Evolutionary conservation across 2,329 filamentous ascomycete species (phyloP), one percentile per base, ranked within the genome.

Genomic region (Microsporum canis): DNA sequence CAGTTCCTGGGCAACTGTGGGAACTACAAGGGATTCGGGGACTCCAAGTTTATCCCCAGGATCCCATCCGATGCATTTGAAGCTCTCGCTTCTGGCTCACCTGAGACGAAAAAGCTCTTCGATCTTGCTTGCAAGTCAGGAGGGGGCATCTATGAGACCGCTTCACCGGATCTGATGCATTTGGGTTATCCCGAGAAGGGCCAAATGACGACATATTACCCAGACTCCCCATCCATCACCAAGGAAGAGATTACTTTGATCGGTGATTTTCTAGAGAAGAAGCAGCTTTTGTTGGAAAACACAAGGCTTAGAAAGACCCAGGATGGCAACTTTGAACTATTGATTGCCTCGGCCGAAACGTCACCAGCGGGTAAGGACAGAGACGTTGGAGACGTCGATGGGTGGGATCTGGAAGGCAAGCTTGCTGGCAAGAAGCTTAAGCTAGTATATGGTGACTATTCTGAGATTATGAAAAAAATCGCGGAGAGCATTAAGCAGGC

Each of bases 1-100:
- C 87, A 89, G 73, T 91, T 94, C 72, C 78, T 94, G 2, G 88
- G 88, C 51, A 94, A 92, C 71, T 81, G 80, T 64, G 88, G 89
- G 65, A 94, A 94, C 74, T 94, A 92, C 77, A 92, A 92, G 77
- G 88, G 87, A 67, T 92, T 91, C 68, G 89, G 89, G 49, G 88
- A 94, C 73, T 83, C 86, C 68, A 94, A 94, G 71, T 91, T 94
- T 70, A 82, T 94, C 61, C 89, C 89, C 1, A 81, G 88, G 66
- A 84, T 88, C 68, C 78, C 80, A 5, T 81, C 85, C 66, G 81
- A 82, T 62, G 81, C 80, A 3, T 81, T 91, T 63, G 80, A 83
- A 58, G 81, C 85, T 63, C 78, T 92, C 38, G 85, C 86, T 51
- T 78, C 79, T 14, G 79, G 82, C 14, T 76, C 75, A 0, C 75